phyloP scores from a whole-genome alignment of 2,329 filamentous ascomycete genomes.

The Thelonectria rubi region DNA sequence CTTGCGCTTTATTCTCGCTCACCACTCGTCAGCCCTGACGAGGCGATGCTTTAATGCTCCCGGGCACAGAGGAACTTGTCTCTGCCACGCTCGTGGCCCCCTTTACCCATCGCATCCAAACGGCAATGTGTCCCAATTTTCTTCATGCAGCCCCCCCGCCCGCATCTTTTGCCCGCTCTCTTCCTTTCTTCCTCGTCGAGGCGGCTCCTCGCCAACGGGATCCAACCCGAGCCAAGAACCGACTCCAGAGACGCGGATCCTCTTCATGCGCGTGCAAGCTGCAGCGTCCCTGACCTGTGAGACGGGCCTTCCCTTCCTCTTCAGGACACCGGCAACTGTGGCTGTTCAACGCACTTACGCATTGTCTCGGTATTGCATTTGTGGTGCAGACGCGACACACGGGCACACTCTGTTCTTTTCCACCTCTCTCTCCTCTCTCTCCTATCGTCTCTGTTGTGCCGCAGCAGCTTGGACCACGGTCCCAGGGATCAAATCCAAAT shows the following conservation, averaged over 20 bases:
- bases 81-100: background rate
- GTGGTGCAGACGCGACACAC: conserved; percentile 10
- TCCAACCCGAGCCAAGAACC: conserved; percentile 3
- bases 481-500: conserved; percentile 1
- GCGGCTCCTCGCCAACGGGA: conserved; percentile 10
- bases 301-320: conserved; percentile 27
- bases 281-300: conserved; percentile 30
- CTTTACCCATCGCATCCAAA: too few relatives aligned
- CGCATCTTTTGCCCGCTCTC: conserved; percentile 20
- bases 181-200: conserved; percentile 20
- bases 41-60: conserved; percentile 32
- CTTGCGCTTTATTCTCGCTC: conserved; percentile 19
- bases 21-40: conserved; percentile 36
- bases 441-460: background rate
- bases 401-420: background rate
- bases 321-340: conserved; percentile 38
- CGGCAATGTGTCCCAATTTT: background rate
- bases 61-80: conserved; percentile 11
- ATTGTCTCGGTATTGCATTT: conserved; percentile 26
- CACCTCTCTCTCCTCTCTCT: background rate
- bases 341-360: conserved; percentile 12
- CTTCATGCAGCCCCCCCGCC: background rate
- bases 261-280: conserved; percentile 33
- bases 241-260: conserved; percentile 21
- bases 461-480: conserved; percentile 6